phyloP scores from a whole-genome alignment of 2,329 filamentous ascomycete species.

The Stagonosporopsis vannaccii region DNA sequence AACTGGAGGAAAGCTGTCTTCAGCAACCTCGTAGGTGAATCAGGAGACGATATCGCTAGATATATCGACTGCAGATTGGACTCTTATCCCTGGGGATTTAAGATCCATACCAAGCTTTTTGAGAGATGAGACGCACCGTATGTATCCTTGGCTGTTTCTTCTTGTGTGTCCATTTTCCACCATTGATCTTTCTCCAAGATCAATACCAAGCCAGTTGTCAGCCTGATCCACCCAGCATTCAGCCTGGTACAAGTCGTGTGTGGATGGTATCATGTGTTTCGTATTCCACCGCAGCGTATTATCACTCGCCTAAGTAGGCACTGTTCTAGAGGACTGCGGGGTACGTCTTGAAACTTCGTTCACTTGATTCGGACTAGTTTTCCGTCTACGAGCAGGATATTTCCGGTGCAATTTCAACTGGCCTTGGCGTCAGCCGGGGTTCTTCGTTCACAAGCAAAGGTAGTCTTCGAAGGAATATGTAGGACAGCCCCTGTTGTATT shows the following conservation, averaged over 20 bases:
- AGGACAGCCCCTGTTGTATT: neutral
- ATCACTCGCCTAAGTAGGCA: neutral
- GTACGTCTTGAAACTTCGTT: neutral
- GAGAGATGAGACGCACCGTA: constrained; percentile 4
- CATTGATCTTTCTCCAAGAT: neutral
- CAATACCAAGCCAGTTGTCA: neutral
- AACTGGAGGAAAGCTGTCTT: neutral
- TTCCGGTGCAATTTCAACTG: constrained; percentile 1
- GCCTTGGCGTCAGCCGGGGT: constrained; percentile 3
- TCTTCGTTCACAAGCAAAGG: neutral
- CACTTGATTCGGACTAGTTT: constrained; percentile 10
- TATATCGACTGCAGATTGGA: neutral
- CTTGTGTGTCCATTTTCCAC: constrained; percentile 1
- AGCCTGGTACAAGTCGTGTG: neutral
- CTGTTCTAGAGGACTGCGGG: constrained; percentile 3
- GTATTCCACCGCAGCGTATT: neutral
- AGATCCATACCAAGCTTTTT: neutral
- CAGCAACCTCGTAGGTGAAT: neutral
- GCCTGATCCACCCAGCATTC: neutral
- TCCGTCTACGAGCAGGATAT: constrained; percentile 2
- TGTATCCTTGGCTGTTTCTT: neutral
- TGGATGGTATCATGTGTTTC: neutral
- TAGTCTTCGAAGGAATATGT: no score
- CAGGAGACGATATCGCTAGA: neutral
- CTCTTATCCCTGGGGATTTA: neutral